phyloP scores from a whole-genome alignment of 176 grass and related monocot genomes.

The Triticum monococcum region DNA sequence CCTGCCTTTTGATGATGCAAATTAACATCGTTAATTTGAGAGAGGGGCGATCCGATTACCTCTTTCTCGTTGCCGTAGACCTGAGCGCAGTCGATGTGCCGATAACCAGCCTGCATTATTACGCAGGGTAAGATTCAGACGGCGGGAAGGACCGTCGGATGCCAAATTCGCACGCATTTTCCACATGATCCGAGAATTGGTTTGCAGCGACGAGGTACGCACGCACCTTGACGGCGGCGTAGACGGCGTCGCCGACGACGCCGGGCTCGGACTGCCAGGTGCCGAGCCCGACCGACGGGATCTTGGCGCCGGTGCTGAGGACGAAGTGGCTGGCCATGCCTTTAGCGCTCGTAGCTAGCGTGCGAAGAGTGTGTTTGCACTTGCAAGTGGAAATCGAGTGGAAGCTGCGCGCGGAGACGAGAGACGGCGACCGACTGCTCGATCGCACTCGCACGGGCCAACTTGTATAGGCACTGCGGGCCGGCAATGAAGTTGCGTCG shows the following conservation, averaged over 20 bases:
- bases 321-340: slow-evolving; percentile 46
- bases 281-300: slow-evolving; percentile 88
- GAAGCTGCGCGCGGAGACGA: neutral
- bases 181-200: neutral
- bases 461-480: neutral
- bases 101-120: slow-evolving; percentile 66
- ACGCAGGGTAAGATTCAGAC: neutral
- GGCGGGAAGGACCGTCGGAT: neutral
- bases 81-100: slow-evolving; percentile 83
- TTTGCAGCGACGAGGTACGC: neutral
- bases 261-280: slow-evolving; percentile 63
- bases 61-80: slow-evolving; percentile 76
- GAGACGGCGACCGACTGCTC: neutral
- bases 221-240: slow-evolving; percentile 67
- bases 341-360: neutral
- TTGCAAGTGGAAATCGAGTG: neutral
- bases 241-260: slow-evolving; percentile 58
- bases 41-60: slow-evolving; percentile 36
- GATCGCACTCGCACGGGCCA: neutral
- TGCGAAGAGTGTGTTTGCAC: neutral
- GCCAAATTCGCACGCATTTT: too few relatives aligned
- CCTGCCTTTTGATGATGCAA: neutral
- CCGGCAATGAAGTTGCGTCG: neutral
- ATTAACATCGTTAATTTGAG: neutral
- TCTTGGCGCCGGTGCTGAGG: slow-evolving; percentile 81